Percentiles rank a stretch among this genome's conserved stretches.
phyloP scores from a whole-genome alignment of 768 basidiomycete genomes.

The Cyclocybe cylindracea region DNA sequence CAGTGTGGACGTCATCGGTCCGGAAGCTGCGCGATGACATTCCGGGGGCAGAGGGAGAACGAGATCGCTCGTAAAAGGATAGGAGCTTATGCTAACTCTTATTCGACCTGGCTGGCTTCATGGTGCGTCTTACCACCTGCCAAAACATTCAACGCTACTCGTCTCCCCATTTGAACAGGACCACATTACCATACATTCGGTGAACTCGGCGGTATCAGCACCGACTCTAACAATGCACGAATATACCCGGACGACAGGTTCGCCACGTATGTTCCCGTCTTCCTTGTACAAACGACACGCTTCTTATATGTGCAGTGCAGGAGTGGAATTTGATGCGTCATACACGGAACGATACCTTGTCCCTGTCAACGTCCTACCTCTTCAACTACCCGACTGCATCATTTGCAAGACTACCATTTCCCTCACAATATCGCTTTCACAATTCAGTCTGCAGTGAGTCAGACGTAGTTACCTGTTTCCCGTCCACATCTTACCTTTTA shows the following conservation, averaged over 20 bases:
- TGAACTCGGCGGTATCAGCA: constrained; percentile 80
- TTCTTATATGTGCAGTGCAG: constrained; percentile 36
- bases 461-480: neutral
- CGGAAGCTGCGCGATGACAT: constrained; percentile 73
- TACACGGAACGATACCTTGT: constrained; percentile 89
- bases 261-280: constrained; percentile 16
- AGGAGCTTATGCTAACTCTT: constrained; percentile 79
- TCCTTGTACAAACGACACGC: neutral
- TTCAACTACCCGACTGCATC: constrained; percentile 85
- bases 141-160: neutral
- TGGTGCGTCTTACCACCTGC: constrained; percentile 44
- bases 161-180: constrained; percentile 73
- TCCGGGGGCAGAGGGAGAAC: constrained; percentile 72
- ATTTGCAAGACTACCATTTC: constrained; percentile 81
- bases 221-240: constrained; percentile 74
- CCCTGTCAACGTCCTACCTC: constrained; percentile 77
- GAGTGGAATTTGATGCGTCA: constrained; percentile 78
- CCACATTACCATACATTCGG: constrained; percentile 80
- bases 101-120: constrained; percentile 68
- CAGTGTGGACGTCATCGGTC: constrained; percentile 76
- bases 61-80: constrained; percentile 80
- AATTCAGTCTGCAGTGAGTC: constrained; percentile 66
- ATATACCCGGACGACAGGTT: constrained; percentile 28
- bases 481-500: neutral
- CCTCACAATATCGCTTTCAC: constrained; percentile 73